Evolutionary conservation across 2,329 filamentous ascomycete species (phyloP), one percentile per base, ranked within the genome.

Genomic region (Berkeleyomyces basicola): DNA sequence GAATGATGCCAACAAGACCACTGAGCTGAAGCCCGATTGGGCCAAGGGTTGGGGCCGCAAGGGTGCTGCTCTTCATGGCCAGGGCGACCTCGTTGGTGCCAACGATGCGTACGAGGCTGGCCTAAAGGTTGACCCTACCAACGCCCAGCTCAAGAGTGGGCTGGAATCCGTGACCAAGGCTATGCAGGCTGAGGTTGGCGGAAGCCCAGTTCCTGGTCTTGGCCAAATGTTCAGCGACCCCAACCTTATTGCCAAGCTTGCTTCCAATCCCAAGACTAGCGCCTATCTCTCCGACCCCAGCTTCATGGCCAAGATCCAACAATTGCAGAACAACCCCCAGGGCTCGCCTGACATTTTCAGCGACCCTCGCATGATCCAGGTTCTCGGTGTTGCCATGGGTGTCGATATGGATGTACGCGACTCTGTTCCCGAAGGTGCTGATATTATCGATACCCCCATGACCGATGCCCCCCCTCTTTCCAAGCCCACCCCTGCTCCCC

Each of bases 11-110:
- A 86, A 86, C 71, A 96, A 96, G 81, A 93, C 90, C 2, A 95
- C 87, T 62, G 83, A 95, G 75, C 79, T 99, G 73, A 97, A 99
- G 80, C 87, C 92, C 10, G 93, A 97, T 78, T 99, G 93, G 93
- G 85, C 90, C 65, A 97, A 97, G 77, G 93, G 93, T 67, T 96
- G 90, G 87, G 86, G 88, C 64, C 85, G 93, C 65, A 96, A 96
- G 74, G 93, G 92, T 67, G 86, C 90, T 66, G 93, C 93, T 63
- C 80, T 91, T 42, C 93, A 96, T 73, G 93, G 93, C 55, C 78
- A 85, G 65, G 89, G 91, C 60, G 90, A 99, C 72, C 80, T 97
- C 31, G 78, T 93, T 59, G 87, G 83, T 58, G 90, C 93, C 42
- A 82, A 86, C 66, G 90, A 96, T 70, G 90, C 95, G 31, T 99